A percentile compares a stretch with the other conserved stretches of the same genome.
phyloP scores from a whole-genome alignment of 768 basidiomycete genomes.

The Lactifluus piperatus region DNA sequence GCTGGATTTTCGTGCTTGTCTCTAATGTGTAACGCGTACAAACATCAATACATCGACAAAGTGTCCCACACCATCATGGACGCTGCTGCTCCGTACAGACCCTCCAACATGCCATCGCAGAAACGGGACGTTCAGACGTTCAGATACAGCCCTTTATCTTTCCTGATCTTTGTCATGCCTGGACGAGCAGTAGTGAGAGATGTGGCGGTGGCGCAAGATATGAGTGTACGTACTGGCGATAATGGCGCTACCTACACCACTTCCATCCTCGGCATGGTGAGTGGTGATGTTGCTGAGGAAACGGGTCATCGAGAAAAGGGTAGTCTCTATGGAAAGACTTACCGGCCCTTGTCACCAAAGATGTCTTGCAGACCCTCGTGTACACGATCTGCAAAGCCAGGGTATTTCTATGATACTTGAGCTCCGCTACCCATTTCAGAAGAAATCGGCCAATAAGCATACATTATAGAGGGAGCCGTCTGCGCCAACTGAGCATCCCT shows the following conservation, averaged over 20 bases:
- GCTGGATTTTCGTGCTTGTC: neutral
- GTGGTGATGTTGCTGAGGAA: conserved; percentile 57
- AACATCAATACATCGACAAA: neutral
- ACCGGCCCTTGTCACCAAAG: conserved; percentile 94
- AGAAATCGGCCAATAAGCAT: conserved; percentile 24
- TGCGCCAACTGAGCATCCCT: conserved; percentile 82
- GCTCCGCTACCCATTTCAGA: neutral
- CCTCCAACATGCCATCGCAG: neutral
- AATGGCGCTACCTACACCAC: conserved; percentile 93
- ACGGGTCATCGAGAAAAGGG: neutral
- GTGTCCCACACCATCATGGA: neutral
- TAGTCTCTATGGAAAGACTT: conserved; percentile 25
- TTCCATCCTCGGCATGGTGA: conserved; percentile 83
- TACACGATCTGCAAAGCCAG: conserved; percentile 86
- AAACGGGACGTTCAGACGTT: conserved; percentile 33
- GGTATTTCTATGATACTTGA: conserved; percentile 71
- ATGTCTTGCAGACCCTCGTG: conserved; percentile 91
- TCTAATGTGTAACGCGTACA: neutral
- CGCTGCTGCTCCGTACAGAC: too few species aligned
- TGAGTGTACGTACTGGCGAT: conserved; percentile 60
- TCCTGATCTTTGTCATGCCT: conserved; percentile 89
- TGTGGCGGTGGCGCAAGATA: neutral
- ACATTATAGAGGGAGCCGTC: conserved; percentile 97
- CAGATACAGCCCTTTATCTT: conserved; percentile 50
- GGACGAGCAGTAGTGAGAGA: neutral